phyloP scores from a whole-genome alignment of 2,329 filamentous ascomycete species.

The Zymoseptoria tritici region DNA sequence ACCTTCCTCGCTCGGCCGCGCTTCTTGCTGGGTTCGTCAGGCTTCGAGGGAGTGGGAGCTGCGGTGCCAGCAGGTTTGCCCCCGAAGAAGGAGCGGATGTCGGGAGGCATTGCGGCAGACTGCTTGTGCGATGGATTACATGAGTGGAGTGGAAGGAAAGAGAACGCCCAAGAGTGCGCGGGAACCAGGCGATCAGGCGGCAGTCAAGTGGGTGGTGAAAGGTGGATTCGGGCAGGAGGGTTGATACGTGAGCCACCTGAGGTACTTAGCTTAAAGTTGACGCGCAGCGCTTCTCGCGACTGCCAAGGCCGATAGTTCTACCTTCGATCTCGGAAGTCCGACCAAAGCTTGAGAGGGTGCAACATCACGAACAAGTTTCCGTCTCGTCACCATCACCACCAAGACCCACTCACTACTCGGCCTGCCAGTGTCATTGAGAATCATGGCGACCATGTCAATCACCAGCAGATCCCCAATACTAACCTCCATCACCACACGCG shows the following conservation, averaged over 20 bases:
- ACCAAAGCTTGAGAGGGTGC: background rate
- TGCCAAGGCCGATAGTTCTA: background rate
- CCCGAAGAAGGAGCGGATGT: slow-evolving; percentile 88
- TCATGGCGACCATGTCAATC: background rate
- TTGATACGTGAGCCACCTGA: background rate
- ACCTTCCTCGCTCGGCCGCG: slow-evolving; percentile 54
- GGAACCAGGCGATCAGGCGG: background rate
- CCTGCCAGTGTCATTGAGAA: background rate
- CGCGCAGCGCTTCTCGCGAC: background rate
- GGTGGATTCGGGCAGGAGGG: background rate
- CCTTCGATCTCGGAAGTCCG: background rate
- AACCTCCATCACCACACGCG: slow-evolving; percentile 22
- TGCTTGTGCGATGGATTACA: background rate
- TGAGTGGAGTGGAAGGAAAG: background rate
- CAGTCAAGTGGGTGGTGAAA: background rate
- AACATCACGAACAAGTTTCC: background rate
- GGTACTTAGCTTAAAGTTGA: background rate
- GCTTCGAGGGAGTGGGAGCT: slow-evolving; percentile 23
- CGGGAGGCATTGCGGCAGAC: slow-evolving; percentile 58
- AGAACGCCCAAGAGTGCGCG: background rate
- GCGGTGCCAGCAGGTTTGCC: slow-evolving; percentile 58
- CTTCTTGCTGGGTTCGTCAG: slow-evolving; percentile 38
- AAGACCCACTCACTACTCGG: background rate
- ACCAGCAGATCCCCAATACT: slow-evolving; percentile 15
- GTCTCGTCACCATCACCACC: background rate